Base-by-base conservation (phyloP, 805 yeast genomes). In the Komagataella kurtzmanii region DNA sequence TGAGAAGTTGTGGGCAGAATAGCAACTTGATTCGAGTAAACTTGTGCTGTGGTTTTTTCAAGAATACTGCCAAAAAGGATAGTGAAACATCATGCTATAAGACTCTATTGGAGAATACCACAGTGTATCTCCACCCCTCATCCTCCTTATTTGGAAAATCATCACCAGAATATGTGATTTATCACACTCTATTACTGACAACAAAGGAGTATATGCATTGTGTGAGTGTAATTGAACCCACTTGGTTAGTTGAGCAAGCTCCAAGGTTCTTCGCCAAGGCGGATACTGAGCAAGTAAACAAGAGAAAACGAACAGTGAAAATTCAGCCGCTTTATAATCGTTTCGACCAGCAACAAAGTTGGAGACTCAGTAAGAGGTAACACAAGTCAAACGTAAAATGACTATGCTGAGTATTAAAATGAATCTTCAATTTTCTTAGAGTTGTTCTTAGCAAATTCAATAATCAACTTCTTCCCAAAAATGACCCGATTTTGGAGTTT, bases 131-230 rank as follows among this genome's bases (percentile, higher is more conserved):
- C 54, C 97, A 91, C 63, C 99, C 99, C 1, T 85, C 95, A 2
- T 85, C 95, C 54, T 69, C 88, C 3, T 64, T 91, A 17, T 79
- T 75, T 60, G 70, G 69, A 53, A 74, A 71, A 46, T 58, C 59
- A 44, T 65, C 65, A 2, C 86, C 91, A 10, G 91, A 85, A 54
- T 88, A 87, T 66, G 84, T 89, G 47, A 65, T 91, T 7, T 90
- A 88, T 60, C 89, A 89, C 60, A 85, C 89, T 36, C 72, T 89
- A 51, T 77, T 89, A 30, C 72, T 88, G 56, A 91, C 99, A 0
- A 77, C 85, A 14, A 81, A 82, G 61, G 98, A 91, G 71, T 93
- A 86, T 61, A 88, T 91, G 96, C 85, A 93, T 52, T 88, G 88
- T 58, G 82, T 85, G 24, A 85, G 90, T 17, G 76, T 77, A n/a